These are phyloP conservation scores for Candida adriatica DNA, from an alignment of 805 yeast genomes.

Conservation along the genomic window DNA sequence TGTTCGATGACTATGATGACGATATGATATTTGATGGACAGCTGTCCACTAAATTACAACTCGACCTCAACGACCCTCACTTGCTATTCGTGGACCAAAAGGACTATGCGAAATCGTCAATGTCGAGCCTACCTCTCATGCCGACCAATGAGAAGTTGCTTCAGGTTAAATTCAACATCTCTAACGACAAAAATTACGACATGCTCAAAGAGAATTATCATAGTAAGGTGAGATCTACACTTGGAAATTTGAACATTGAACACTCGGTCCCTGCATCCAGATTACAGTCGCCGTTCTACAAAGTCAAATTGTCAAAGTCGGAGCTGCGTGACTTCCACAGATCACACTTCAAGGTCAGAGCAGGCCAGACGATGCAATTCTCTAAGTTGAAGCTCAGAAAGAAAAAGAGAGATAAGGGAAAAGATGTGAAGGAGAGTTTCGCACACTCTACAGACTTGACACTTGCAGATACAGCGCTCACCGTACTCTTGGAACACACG, in stretches of 20 bases:
- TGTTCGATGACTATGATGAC: constrained; percentile 47
- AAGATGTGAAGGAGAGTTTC: constrained; percentile 69
- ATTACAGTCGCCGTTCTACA: constrained; percentile 86
- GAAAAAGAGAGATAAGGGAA: constrained; percentile 84
- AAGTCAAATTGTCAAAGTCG: constrained; percentile 60
- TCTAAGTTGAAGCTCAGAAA: constrained; percentile 71
- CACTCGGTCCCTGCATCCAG: constrained; percentile 85
- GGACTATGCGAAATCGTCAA: constrained; percentile 6
- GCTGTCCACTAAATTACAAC: constrained; percentile 32
- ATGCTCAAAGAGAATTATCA: constrained; percentile 79
- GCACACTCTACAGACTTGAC: constrained; percentile 69
- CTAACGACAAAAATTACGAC: constrained; percentile 86
- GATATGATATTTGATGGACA: constrained; percentile 72
- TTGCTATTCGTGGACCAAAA: constrained; percentile 55
- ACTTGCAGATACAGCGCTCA: constrained; percentile 72
- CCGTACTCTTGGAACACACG: constrained; percentile 78
- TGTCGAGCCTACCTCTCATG: constrained; percentile 21
- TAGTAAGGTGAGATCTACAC: constrained; percentile 84
- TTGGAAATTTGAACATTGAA: constrained; percentile 85
- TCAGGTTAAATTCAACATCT: constrained; percentile 64
- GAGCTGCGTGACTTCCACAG: constrained; percentile 78
- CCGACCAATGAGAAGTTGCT: constrained; percentile 52
- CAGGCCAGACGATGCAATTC: constrained; percentile 72
- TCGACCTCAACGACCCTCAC: constrained; percentile 86
- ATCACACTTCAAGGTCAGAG: constrained; percentile 64